Percentiles rank a stretch among this genome's conserved stretches.
Evolutionary conservation across 768 basidiomycete genomes (phyloP).

Genomic region (Boletellus sp.): DNA sequence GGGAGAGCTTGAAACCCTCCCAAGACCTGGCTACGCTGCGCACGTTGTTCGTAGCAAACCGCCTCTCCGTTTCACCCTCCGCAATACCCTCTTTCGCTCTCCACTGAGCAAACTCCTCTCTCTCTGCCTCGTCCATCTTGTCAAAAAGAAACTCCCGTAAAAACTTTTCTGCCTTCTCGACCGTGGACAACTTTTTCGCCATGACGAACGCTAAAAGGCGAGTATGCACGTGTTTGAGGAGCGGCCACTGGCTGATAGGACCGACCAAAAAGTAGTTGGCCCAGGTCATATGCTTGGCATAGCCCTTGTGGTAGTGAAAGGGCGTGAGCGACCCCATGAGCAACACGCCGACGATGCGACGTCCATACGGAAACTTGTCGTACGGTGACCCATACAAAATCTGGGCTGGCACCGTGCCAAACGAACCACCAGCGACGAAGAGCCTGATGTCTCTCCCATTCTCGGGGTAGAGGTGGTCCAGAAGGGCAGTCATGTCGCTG

Average conservation of each 20-base stretch:
- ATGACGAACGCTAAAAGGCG: constrained; percentile 34
- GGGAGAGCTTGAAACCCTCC: constrained; percentile 48
- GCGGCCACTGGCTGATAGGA: constrained; percentile 40
- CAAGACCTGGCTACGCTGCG: constrained; percentile 49
- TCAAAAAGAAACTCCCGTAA: constrained; percentile 37
- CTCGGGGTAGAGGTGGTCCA: constrained; percentile 49
- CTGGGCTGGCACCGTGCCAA: constrained; percentile 53
- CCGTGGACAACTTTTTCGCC: constrained; percentile 34
- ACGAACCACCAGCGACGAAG: constrained; percentile 52
- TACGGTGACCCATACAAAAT: constrained; percentile 52
- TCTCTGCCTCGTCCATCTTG: constrained; percentile 38
- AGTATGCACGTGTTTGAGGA: constrained; percentile 34
- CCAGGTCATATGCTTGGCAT: constrained; percentile 45
- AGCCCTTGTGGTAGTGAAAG: constrained; percentile 42
- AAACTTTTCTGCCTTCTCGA: constrained; percentile 40
- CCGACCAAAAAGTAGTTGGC: constrained; percentile 45
- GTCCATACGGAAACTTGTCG: constrained; percentile 48
- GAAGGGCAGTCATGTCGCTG: constrained; percentile 43
- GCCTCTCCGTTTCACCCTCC: constrained; percentile 43
- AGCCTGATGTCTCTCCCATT: constrained; percentile 36
- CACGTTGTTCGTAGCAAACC: constrained; percentile 39
- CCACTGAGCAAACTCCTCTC: constrained; percentile 37
- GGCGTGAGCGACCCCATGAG: constrained; percentile 48
- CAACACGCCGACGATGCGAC: constrained; percentile 44
- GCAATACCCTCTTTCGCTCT: constrained; percentile 35